Base-by-base conservation (phyloP, 441 rosid species). In the Mallotus repandus region DNA sequence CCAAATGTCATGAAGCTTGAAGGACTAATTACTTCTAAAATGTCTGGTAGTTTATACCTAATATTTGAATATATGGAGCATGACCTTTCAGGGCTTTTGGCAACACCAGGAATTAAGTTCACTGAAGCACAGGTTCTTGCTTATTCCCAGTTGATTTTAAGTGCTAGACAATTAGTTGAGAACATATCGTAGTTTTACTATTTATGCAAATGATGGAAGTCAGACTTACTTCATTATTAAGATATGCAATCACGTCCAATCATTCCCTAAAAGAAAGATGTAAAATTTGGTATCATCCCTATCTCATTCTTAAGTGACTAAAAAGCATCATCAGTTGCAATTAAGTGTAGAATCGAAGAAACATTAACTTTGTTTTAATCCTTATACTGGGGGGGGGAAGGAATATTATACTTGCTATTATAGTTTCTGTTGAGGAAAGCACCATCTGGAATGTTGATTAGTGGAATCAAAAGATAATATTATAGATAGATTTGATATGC, bases 1-100 rank as follows among this genome's bases (percentile, higher is more conserved):
- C 86, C 86, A 21, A 87, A 87, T 81, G 83, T 87, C 54, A 87
- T 87, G 89, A 87, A 85, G 77, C 86, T 87, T 53, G 89, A 85
- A 69, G 89, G 89, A 69, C 68, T 87, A 59, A 87, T 87, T 32
- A 81, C 89, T 38, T 85, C 89, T 13, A 84, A 81, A 71, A 73
- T 80, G 68, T 87, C 91, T 55, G 84, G 87, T 62, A 85, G 87
- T 81, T 73, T 87, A 21, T 87, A 84, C 79, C 87, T 87, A 63
- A 71, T 87, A 73, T 87, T 85, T 78, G 89, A 87, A 49, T 87
- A 85, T 65, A 87, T 87, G 89, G 91, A 87, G 66, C 91, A 87
- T 75, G 91, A 87, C 67, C 89, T 87, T 62, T 84, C 89, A 9
- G 91, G 91, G 61, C 85, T 87, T 43, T 81, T 86, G 69, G 82